A percentile compares a stretch with the other conserved stretches of the same genome.
Conservation (phyloP, 2,329 filamentous ascomycete genomes). For the Claviceps sp. region DNA sequence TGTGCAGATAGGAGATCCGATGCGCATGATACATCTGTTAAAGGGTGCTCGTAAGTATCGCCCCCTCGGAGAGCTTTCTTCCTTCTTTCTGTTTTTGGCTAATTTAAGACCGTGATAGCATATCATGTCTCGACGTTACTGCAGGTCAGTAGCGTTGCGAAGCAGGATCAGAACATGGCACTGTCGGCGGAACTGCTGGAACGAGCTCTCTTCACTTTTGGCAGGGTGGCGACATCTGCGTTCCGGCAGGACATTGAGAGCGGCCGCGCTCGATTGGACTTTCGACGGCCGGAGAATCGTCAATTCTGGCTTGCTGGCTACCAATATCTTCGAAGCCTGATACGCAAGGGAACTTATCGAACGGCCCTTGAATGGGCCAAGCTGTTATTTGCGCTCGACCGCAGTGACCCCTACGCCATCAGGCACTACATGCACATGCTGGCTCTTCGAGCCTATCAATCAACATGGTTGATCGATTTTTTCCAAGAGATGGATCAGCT, state of each 20-base stretch:
- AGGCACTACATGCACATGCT: conserved; percentile 71
- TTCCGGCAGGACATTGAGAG: conserved; percentile 65
- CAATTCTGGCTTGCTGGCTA: conserved; percentile 87
- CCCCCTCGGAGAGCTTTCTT: neutral
- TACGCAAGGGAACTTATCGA: conserved; percentile 83
- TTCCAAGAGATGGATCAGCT: conserved; percentile 30
- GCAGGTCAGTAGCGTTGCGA: conserved; percentile 83
- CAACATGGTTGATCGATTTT: conserved; percentile 62
- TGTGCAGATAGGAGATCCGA: conserved; percentile 74
- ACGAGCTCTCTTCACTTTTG: conserved; percentile 83
- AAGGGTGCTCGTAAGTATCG: conserved; percentile 22
- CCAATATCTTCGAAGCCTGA: conserved; percentile 74
- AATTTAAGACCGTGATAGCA: conserved; percentile 26
- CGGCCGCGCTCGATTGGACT: conserved; percentile 71
- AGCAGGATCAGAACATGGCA: conserved; percentile 79
- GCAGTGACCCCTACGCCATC: conserved; percentile 71
- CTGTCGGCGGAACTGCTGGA: conserved; percentile 80
- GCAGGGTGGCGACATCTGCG: conserved; percentile 71
- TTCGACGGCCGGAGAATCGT: conserved; percentile 70
- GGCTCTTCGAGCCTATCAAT: conserved; percentile 67
- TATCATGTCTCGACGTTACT: conserved; percentile 92
- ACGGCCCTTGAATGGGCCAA: conserved; percentile 93
- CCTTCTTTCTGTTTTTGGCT: conserved; percentile 8
- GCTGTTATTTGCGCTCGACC: conserved; percentile 62
- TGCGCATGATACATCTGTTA: conserved; percentile 66